Evolutionary conservation across 2,329 filamentous ascomycete genomes (phyloP), one percentile per base, ranked within the genome.

Genomic region (Pseudocercospora fijiensis): DNA sequence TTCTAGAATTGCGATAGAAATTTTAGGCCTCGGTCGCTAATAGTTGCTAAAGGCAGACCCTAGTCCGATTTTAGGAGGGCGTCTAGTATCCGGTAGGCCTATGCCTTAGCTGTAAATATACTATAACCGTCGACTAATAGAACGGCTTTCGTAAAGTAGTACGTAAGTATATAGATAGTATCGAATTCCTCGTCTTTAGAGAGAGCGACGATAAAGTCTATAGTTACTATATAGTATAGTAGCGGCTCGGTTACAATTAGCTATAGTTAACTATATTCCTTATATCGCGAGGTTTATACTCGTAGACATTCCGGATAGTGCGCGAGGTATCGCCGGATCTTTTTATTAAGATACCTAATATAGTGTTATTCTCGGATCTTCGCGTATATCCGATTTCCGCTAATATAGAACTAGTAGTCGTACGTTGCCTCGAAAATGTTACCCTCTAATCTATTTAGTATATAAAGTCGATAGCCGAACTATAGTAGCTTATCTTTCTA

Each of bases 381-480:
- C 3, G 8, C 3, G 28, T 30, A 30, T 9, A 30, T 30, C 8
- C 8, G 28, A 10, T 30, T 30, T 2, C 28, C 8, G 1, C 55
- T 16, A 11, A 57, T 57, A 57, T 57, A 43, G 18, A 18, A 43
- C n/a, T 56, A 56, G 13, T 56, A 24, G 27, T 56, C n/a, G n/a
- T 56, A 56, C 4, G n/a, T 28, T 7, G 6, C 11, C 27, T 57
- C 11, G 11, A 57, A 57, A 4, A 57, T 41, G 22, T 57, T 20
- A 18, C 55, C 24, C 13, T 57, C 27, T 43, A 57, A 8, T 16
- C n/a, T 20, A 2, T 43, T 11, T 3, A 20, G 55, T 3, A 43
- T 43, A 43, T 43, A 57, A 4, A 57, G n/a, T 1, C 30, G 30
- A 9, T 57, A 3, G 4, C 18, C n/a, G n/a, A n/a, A 37, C 16